Evolutionary conservation across 2,329 filamentous ascomycete genomes (phyloP), one percentile per base, ranked within the genome.

Genomic region (Bimuria novae-zelandiae): DNA sequence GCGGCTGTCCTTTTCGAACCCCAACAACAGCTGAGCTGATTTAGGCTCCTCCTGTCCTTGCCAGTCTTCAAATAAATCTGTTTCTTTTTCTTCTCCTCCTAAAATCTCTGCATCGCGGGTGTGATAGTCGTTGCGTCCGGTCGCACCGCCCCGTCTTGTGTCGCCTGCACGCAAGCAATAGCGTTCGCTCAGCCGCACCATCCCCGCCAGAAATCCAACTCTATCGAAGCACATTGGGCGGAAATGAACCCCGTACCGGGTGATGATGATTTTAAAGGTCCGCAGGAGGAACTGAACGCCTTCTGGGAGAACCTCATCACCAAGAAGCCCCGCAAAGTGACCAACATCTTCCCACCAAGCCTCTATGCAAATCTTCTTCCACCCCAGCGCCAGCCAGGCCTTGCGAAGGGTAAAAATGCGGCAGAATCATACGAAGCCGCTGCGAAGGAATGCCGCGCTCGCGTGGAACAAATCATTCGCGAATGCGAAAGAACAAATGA

Each of bases 401-500:
- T 82, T 16, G 79, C 79, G 77, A 65, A 61, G 42, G 88, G 87
- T 55, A 84, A 86, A 68, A 79, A 85, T 29, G 75, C 88, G 0
- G 79, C 82, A 19, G 81, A 83, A 17, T 90, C 87, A 0, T 93
- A 90, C 68, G 84, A 90, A 52, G 83, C 89, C 62, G 89, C 89
- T 0, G 85, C 82, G 1, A 80, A 80, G 14, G 82, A 87, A 56
- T 95, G 90, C 72, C 79, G 80, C 49, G 82, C 82, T 54, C 80
- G 81, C 25, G 82, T 85, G 4, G 72, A 78, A 12, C 79, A 80
- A 43, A 83, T 84, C 52, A 77, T 81, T 10, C 76, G 74, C 49
- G 82, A 85, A 69, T 95, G 90, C 69, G 81, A 85, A 21, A 82
- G 89, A 3, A 81, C 89, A 43, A 95, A 95, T 71, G 88, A 91